A percentile compares a stretch with the other conserved stretches of the same genome.
phyloP scores from a whole-genome alignment of 306 rosid species.

The Sicyos baderoa region DNA sequence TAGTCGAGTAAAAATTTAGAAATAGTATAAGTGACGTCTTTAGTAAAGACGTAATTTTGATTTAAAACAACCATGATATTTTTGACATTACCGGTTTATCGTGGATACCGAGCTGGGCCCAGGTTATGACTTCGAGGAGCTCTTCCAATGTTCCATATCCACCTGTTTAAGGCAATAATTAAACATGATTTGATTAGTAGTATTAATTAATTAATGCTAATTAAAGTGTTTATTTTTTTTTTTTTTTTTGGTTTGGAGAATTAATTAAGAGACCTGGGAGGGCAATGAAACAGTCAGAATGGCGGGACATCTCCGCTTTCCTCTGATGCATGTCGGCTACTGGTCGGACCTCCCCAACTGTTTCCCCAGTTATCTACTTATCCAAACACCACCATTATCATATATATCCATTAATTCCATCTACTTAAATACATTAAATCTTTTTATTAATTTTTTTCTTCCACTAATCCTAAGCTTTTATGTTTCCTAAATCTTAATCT shows the following conservation, averaged over 20 bases:
- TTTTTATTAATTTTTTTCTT: too few species aligned
- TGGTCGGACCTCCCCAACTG: constrained; percentile 29
- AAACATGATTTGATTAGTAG: background rate
- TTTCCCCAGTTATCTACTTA: constrained; percentile 28
- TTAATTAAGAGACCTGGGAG: constrained; percentile 26
- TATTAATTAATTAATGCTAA: background rate
- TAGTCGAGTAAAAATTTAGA: too few species aligned
- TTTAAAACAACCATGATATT: too few species aligned
- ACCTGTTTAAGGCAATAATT: constrained; percentile 30
- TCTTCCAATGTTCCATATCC: constrained; percentile 94
- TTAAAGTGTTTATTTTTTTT: background rate
- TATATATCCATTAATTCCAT: background rate
- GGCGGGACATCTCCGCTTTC: constrained; percentile 35
- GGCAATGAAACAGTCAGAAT: constrained; percentile 34
- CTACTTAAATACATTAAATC: background rate
- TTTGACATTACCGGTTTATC: constrained; percentile 58
- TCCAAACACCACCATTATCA: background rate
- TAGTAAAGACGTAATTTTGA: too few species aligned
- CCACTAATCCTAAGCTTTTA: background rate
- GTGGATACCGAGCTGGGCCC: constrained; percentile 95
- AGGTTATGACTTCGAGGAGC: constrained; percentile 73
- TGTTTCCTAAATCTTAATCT: background rate
- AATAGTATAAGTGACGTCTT: too few species aligned
- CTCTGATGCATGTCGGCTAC: constrained; percentile 33
- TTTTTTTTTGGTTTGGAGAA: background rate